Conservation (phyloP, 257 asterid genomes). For the Craterostigma plantagineum region DNA sequence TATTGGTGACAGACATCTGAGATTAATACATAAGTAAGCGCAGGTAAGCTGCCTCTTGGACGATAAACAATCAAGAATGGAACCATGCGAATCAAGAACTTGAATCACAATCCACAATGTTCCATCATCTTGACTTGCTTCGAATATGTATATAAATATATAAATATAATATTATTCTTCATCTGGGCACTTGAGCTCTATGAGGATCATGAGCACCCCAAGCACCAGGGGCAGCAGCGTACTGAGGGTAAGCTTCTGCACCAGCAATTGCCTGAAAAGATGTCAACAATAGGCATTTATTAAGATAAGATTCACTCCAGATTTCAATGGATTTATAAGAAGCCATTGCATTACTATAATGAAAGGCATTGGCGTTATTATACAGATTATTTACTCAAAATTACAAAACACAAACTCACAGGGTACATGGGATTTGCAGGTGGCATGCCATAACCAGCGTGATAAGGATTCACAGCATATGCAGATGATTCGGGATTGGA, state of each 20-base stretch:
- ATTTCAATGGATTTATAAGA: neutral
- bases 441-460: constrained; percentile 41
- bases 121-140: too few species aligned
- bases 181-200: constrained; percentile 66
- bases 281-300: constrained; percentile 7
- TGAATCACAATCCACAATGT: too few species aligned
- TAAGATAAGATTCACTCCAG: neutral
- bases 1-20: too few species aligned
- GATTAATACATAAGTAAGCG: too few species aligned
- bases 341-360: neutral
- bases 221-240: constrained; percentile 50
- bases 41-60: too few species aligned
- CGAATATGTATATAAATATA: too few species aligned
- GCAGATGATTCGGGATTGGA: constrained; percentile 41
- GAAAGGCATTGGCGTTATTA: too few species aligned
- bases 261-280: constrained; percentile 46
- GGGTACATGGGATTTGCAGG: constrained; percentile 44
- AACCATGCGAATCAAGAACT: too few species aligned
- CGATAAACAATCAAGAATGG: too few species aligned
- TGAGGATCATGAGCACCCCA: constrained; percentile 61
- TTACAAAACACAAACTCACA: constrained; percentile 24
- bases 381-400: too few species aligned
- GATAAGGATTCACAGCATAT: constrained; percentile 47
- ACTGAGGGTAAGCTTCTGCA: constrained; percentile 69
- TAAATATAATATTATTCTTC: constrained; percentile 1